Evolutionary conservation across 2,329 filamentous ascomycete genomes (phyloP), one percentile per base, ranked within the genome.

Genomic region (Fusarium transvaalense): DNA sequence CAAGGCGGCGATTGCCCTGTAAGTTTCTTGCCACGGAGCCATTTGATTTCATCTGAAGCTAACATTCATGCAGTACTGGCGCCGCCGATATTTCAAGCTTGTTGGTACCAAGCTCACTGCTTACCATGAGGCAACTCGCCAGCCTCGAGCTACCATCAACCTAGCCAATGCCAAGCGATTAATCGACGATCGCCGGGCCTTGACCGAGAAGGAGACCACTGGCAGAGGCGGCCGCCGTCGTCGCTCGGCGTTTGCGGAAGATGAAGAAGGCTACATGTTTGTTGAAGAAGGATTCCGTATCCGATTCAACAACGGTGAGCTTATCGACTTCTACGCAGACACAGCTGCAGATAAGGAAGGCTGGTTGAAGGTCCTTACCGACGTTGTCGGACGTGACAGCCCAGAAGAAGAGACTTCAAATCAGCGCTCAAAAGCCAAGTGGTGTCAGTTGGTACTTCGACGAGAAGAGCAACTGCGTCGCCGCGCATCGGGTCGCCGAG

Each of bases 211-310:
- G 71, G 93, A 97, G 76, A 93, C 91, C 1, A 89, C 86, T 15
- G 91, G 91, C 59, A 92, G 90, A 76, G 88, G 87, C 68, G 92
- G 93, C 57, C 90, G 89, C 72, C 91, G 96, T 42, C 91, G 96
- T 57, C 94, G 97, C 78, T 97, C 94, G 34, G 96, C 93, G 13
- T 99, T 99, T 78, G 94, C 95, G 2, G 96, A 98, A 79, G 96
- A 99, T 71, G 96, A 99, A 81, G 96, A 99, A 78, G 96, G 96
- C 41, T 99, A 99, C 84, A 97, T 97, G 92, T 99, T 99, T 78
- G 95, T 99, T 54, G 96, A 99, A 79, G 96, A 99, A 78, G 96
- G 96, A 4, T 99, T 99, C 90, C 93, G 96, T 39, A 97, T 99
- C 78, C 93, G 95, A 60, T 99, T 99, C 81, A 97, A 93, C 78